Percentiles rank a stretch among this genome's conserved stretches.
Evolutionary conservation across 192 early-diverging fungal genomes (phyloP).

Genomic region (Podila clonocystis): DNA sequence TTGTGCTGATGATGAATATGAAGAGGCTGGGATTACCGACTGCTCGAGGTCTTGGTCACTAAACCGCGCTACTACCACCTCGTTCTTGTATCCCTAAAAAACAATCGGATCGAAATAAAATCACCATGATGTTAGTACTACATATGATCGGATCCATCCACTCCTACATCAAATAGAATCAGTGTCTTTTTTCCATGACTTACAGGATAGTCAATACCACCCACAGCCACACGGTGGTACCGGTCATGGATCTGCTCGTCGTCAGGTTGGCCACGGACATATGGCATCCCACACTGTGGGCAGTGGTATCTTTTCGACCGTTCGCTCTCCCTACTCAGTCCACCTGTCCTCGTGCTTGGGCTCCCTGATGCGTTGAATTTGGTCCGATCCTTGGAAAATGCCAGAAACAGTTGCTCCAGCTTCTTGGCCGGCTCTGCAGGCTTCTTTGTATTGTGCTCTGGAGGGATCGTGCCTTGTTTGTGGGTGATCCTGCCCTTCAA

Average conservation of each 20-base stretch:
- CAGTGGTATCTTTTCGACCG: slow-evolving; percentile 43
- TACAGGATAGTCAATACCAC: slow-evolving; percentile 53
- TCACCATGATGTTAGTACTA: too few species aligned
- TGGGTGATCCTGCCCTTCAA: slow-evolving; percentile 6
- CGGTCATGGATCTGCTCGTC: slow-evolving; percentile 55
- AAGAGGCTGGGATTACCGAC: not conserved
- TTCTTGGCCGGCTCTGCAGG: slow-evolving; percentile 20
- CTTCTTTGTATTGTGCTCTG: not conserved
- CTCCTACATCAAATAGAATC: not conserved
- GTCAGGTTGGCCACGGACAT: slow-evolving; percentile 47
- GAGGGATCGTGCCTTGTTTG: not conserved
- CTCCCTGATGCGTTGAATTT: slow-evolving; percentile 5
- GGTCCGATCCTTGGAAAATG: slow-evolving; percentile 27
- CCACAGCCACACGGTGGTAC: slow-evolving; percentile 49
- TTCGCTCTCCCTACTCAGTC: slow-evolving; percentile 45
- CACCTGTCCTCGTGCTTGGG: not conserved
- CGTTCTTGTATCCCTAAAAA: slow-evolving; percentile 50
- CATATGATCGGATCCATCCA: too few species aligned
- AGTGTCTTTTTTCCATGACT: not conserved
- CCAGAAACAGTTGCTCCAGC: slow-evolving; percentile 37
- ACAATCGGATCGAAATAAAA: not conserved
- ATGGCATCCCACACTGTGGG: slow-evolving; percentile 57
- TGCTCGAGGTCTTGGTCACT: slow-evolving; percentile 9
- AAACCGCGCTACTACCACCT: slow-evolving; percentile 42
- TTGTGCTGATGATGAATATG: not conserved